Evolutionary conservation across 1,284 basidiomycete genomes (phyloP), one percentile per base, ranked within the genome.

Genomic region (Athelia sp.): DNA sequence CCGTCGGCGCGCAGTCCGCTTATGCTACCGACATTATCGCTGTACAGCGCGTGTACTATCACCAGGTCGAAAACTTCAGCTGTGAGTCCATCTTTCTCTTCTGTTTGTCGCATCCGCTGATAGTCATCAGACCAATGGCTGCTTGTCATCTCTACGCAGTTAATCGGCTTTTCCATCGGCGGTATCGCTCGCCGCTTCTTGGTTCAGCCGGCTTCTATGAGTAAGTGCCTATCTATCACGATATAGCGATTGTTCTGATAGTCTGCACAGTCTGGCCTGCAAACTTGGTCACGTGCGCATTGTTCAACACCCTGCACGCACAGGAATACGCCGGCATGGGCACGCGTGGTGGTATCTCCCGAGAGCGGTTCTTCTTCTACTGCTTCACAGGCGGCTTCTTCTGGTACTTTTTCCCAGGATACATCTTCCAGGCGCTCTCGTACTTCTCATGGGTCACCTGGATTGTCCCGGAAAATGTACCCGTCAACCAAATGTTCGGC

Each of bases 151-250:
- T 86, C 90, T 8, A 89, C 90, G 0, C 89, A 95, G 62, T 72
- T 95, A 53, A 86, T 93, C 40, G 93, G 93, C 1, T 92, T 95
- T 61, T 85, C 87, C 2, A 80, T 95, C 17, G 90, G 93, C 9
- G 94, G 94, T n/a, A 67, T 90, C 48, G 78, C 81, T 48, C 72
- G 84, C 23, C 78, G 84, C 14, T 90, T 91, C 74, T 74, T 94
- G 32, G 89, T 94, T 8, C 82, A 85, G 56, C 95, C 94, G 0
- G 90, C 93, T 0, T 88, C 88, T 0, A 93, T 97, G 90, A 90
- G 84, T 95, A 79, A 82, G 81, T 70, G 29, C 3, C 55, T 3
- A 13, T 40, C 23, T 45, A 15, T 26, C 26, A 34, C 32, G 38
- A 40, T 40, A 17, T 45, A 1, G 40, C 34, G 31, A 45, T 9